These are phyloP conservation scores for Papilionanthe hybrid DNA, from an alignment of 116 monocot species.

Conservation along the genomic window DNA sequence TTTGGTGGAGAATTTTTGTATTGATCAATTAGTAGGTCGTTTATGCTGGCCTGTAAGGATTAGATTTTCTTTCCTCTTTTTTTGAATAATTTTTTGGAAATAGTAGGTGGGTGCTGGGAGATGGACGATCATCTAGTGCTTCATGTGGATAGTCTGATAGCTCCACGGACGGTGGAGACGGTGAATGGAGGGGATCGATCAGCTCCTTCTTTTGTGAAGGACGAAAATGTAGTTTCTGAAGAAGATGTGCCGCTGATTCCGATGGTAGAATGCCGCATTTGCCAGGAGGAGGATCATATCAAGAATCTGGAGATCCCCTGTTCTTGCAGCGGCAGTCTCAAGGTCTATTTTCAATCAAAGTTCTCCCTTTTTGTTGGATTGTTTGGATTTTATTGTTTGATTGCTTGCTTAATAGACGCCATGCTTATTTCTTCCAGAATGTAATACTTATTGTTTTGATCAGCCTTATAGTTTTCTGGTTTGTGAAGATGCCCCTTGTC, in stretches of 20 bases:
- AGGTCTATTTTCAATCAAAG: conserved; percentile 30
- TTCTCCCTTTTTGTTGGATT: conserved; percentile 9
- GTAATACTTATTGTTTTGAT: neutral
- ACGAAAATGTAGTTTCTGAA: conserved; percentile 19
- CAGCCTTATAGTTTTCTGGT: neutral
- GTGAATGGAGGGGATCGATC: conserved; percentile 10
- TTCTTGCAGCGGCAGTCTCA: conserved; percentile 87
- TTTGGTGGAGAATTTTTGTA: neutral
- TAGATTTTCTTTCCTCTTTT: neutral
- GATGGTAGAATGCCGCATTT: conserved; percentile 82
- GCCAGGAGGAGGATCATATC: conserved; percentile 84
- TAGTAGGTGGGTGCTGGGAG: conserved; percentile 2
- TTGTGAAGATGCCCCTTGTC: neutral
- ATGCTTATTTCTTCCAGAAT: neutral
- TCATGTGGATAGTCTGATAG: conserved; percentile 39
- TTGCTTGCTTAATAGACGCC: neutral
- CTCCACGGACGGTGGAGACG: conserved; percentile 21
- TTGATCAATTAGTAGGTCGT: neutral
- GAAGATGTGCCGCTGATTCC: conserved; percentile 77
- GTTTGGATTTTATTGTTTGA: neutral
- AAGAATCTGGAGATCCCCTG: conserved; percentile 86
- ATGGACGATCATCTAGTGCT: conserved; percentile 74
- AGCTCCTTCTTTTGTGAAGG: conserved; percentile 11
- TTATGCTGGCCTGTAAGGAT: neutral
- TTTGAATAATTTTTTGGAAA: neutral